Percentiles rank a stretch among this genome's conserved stretches.
Conservation (phyloP, 2,329 filamentous ascomycete genomes). For the Alternaria sp. region DNA sequence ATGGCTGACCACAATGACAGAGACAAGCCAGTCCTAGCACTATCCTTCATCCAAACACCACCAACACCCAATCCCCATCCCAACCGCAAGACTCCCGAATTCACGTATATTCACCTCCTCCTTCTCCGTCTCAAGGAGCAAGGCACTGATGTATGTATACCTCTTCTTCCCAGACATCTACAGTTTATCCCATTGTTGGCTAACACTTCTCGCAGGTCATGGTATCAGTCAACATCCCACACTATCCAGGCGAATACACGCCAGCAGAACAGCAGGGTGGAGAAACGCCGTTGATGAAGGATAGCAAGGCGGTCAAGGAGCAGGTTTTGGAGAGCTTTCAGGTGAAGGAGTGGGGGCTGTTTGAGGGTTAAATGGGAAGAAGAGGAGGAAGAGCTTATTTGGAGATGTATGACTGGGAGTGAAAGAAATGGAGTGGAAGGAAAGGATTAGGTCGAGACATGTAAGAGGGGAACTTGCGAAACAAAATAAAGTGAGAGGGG, state of each 20-base stretch:
- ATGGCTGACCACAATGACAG: slow-evolving; percentile 22
- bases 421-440: background rate
- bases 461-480: background rate
- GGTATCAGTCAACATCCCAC: slow-evolving; percentile 86
- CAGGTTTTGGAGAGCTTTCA: slow-evolving; percentile 76
- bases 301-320: slow-evolving; percentile 67
- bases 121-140: slow-evolving; percentile 77
- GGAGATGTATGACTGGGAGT: background rate
- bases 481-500: no score
- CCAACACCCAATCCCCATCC: slow-evolving; percentile 40
- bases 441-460: background rate
- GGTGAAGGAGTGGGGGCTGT: slow-evolving; percentile 81
- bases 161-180: no score
- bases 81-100: slow-evolving; percentile 52
- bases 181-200: background rate
- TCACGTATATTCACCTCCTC: slow-evolving; percentile 78
- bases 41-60: slow-evolving; percentile 66
- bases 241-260: slow-evolving; percentile 75
- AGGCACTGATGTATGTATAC: slow-evolving; percentile 65
- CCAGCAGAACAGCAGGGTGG: slow-evolving; percentile 68
- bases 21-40: slow-evolving; percentile 67
- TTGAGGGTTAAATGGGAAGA: slow-evolving; percentile 49
- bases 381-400: background rate
- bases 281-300: slow-evolving; percentile 65
- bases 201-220: slow-evolving; percentile 57